phyloP scores from a whole-genome alignment of 352 stramenopile genomes.

The Pythium rhizo-oryzae region DNA sequence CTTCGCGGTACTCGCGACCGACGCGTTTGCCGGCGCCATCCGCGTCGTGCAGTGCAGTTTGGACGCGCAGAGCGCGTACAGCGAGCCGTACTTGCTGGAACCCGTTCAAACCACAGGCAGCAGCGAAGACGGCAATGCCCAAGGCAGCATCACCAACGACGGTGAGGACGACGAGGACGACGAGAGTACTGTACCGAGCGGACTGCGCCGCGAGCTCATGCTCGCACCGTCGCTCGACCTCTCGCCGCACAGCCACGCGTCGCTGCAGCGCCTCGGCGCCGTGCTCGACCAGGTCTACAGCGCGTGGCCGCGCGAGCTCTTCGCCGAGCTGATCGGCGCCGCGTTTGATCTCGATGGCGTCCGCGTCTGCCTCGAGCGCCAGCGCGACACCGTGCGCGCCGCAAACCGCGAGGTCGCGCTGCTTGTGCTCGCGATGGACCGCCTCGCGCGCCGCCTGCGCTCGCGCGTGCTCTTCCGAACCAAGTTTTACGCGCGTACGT shows the following conservation, averaged over 20 bases:
- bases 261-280: constrained; percentile 13
- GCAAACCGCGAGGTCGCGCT: constrained; percentile 58
- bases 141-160: not conserved
- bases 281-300: constrained; percentile 26
- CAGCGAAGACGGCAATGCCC: not conserved
- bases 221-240: constrained; percentile 12
- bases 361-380: constrained; percentile 19
- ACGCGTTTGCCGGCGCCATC: constrained; percentile 59
- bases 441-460: constrained; percentile 24
- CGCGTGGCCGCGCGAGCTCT: not conserved
- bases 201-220: constrained; percentile 15
- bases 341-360: constrained; percentile 5
- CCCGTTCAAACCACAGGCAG: constrained; percentile 17
- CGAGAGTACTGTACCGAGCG: constrained; percentile 5
- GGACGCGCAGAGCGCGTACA: constrained; percentile 49
- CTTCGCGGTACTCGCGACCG: constrained; percentile 42
- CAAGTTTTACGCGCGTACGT: constrained; percentile 25
- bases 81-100: constrained; percentile 54
- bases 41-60: constrained; percentile 62
- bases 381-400: constrained; percentile 31
- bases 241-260: constrained; percentile 7
- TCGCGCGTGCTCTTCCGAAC: constrained; percentile 20
- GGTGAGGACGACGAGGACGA: constrained; percentile 10
- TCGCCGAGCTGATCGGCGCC: constrained; percentile 14
- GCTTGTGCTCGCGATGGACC: constrained; percentile 43